Evolutionary conservation across 192 early-diverging fungal genomes (phyloP), one percentile per base, ranked within the genome.

Genomic region (Martensiomyces pterosporus): DNA sequence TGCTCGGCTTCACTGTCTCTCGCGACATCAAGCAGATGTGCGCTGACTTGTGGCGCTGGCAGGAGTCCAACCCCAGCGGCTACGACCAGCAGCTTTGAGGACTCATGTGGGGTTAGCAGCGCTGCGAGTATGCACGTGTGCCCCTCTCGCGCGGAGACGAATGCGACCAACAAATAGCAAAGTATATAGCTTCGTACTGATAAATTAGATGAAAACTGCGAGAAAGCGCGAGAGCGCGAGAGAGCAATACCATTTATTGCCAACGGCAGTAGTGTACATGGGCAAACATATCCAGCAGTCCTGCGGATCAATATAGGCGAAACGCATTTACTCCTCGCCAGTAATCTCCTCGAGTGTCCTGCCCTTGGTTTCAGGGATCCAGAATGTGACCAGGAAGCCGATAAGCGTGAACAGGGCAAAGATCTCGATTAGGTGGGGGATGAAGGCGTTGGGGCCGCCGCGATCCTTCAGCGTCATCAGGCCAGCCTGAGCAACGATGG

Each of bases 21-120:
- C 61, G 60, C 19, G 55, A 56, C 24, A 52, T 90, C 43, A 70
- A 80, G 48, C 67, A 81, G 54, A 86, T 85, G 69, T 88, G 86
- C 47, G 59, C 54, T 16, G 81, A 83, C 33, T 71, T 85, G 27
- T 90, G 84, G 86, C 73, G 74, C 37, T 90, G 85, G 85, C 84
- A 86, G 51, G 72, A 60, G 32, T 60, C 62, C 37, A 84, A 89
- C 58, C 87, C 87, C 16, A 72, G 79, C 18, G 87, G 86, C 39
- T 85, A 67, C 37, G 24, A 32, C 42, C 6, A 46, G 27, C 26
- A 43, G 36, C 49, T 64, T 71, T 60, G 59, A 59, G 52, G 67
- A 71, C 52, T 64, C 57, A n/a, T n/a, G n/a, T n/a, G n/a, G n/a
- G n/a, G n/a, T n/a, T n/a, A n/a, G n/a, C n/a, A n/a, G n/a, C n/a